Conservation (phyloP, 176 grass and related monocot species). For the Olyra latifolia region DNA sequence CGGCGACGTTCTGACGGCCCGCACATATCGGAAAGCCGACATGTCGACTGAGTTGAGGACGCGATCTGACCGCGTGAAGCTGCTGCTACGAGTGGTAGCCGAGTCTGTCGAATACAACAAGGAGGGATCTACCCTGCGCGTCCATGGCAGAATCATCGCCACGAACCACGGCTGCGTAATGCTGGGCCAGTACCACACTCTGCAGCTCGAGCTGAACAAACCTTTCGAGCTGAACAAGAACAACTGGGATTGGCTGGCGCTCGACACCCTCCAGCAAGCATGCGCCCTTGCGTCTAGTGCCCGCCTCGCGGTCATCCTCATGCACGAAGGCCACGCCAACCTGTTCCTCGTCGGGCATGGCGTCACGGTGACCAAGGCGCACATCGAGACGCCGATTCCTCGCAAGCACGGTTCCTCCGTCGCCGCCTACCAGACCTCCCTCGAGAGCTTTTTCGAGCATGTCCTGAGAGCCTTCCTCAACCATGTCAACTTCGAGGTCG, state of each 20-base stretch:
- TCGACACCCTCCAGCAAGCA: constrained; percentile 67
- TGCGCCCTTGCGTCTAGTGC: constrained; percentile 80
- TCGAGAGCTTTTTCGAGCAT: constrained; percentile 80
- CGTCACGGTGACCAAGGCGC: constrained; percentile 61
- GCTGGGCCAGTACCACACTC: constrained; percentile 89
- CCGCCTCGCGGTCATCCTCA: constrained; percentile 81
- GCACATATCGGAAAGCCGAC: too few species aligned
- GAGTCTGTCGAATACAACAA: too few species aligned
- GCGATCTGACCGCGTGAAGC: too few species aligned
- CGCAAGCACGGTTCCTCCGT: constrained; percentile 78
- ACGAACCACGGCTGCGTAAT: constrained; percentile 73
- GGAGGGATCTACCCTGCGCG: too few species aligned
- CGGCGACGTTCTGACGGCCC: too few species aligned
- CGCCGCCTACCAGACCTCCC: constrained; percentile 21
- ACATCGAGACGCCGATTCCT: constrained; percentile 72
- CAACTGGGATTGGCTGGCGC: too few species aligned
- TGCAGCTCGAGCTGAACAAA: constrained; percentile 68
- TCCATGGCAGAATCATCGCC: constrained; percentile 76
- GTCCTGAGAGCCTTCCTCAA: constrained; percentile 70
- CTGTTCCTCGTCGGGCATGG: too few species aligned
- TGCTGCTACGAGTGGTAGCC: too few species aligned
- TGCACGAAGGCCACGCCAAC: constrained; percentile 90
- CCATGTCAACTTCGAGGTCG: constrained; percentile 68
- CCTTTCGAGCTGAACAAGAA: constrained; percentile 67
- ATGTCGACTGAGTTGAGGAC: too few species aligned